Percentiles rank a stretch among this genome's conserved stretches.
Conservation (phyloP, 768 basidiomycete species). For the Termitomyces sp. region DNA sequence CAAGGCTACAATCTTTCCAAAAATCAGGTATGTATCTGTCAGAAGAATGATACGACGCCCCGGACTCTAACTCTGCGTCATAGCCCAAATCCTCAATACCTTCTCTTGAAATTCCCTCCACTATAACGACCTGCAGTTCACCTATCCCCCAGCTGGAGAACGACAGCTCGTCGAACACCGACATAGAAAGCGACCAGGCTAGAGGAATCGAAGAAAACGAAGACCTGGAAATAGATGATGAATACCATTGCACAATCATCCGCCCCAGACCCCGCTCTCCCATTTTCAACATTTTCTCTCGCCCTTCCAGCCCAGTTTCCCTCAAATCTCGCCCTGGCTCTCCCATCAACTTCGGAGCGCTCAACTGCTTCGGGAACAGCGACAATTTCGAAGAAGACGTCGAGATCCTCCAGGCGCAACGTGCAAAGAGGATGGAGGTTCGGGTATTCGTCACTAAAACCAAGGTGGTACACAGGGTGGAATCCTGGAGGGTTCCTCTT, state of each 20-base stretch:
- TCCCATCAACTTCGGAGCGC: conserved; percentile 17
- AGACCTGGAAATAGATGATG: conserved; percentile 23
- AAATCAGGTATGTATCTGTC: not conserved
- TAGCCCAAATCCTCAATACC: not conserved
- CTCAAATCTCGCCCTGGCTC: conserved; percentile 19
- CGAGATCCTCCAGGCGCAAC: conserved; percentile 22
- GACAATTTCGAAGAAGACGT: conserved; percentile 28
- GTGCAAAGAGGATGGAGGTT: conserved; percentile 7
- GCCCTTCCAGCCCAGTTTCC: conserved; percentile 22
- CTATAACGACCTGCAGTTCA: not conserved
- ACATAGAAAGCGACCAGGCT: not conserved
- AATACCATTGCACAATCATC: conserved; percentile 33
- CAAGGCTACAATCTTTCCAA: conserved; percentile 22
- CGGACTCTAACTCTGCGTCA: too few relatives aligned
- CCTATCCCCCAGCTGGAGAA: not conserved
- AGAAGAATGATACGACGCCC: not conserved
- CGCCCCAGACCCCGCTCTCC: conserved; percentile 26
- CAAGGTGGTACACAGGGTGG: conserved; percentile 6
- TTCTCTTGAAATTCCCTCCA: not conserved
- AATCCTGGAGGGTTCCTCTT: conserved; percentile 1
- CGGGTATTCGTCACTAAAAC: conserved; percentile 13
- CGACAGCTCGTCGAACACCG: not conserved
- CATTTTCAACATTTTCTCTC: conserved; percentile 25
- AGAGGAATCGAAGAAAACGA: not conserved
- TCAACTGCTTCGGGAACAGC: conserved; percentile 30